phyloP scores from a whole-genome alignment of 768 basidiomycete genomes.

The Macrolepiota albuminosa region DNA sequence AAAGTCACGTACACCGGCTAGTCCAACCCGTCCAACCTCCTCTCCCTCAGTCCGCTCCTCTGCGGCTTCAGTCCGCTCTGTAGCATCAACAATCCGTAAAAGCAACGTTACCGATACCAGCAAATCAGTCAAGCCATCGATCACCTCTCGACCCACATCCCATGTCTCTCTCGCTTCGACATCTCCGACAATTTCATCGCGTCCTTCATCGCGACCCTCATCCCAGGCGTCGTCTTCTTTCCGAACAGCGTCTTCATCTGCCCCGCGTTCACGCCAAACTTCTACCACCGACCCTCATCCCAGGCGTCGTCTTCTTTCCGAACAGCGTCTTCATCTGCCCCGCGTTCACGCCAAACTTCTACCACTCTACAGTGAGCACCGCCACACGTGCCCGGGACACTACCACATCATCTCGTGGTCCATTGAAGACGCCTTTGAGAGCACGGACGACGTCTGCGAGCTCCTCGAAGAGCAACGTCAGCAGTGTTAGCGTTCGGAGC shows the following conservation, averaged over 20 bases:
- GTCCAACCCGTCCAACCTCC: slow-evolving; percentile 20
- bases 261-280: slow-evolving; percentile 25
- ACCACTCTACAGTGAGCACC: slow-evolving; percentile 17
- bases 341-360: slow-evolving; percentile 28
- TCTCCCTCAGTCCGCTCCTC: slow-evolving; percentile 30
- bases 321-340: slow-evolving; percentile 30
- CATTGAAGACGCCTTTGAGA: not conserved
- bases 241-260: slow-evolving; percentile 34
- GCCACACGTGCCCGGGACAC: slow-evolving; percentile 5
- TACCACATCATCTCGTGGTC: not conserved
- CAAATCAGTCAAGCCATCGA: slow-evolving; percentile 5
- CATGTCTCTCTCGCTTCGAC: slow-evolving; percentile 11
- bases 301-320: slow-evolving; percentile 31
- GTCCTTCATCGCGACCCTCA: slow-evolving; percentile 14
- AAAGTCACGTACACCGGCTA: not conserved
- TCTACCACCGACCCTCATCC: slow-evolving; percentile 19
- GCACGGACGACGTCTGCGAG: slow-evolving; percentile 14
- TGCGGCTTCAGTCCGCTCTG: slow-evolving; percentile 19
- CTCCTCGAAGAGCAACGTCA: slow-evolving; percentile 17
- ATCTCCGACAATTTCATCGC: not conserved
- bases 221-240: slow-evolving; percentile 27
- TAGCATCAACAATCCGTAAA: slow-evolving; percentile 27
- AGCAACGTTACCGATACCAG: slow-evolving; percentile 11
- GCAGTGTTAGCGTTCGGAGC: not conserved
- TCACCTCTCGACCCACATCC: slow-evolving; percentile 19